Percentiles rank a stretch among this genome's conserved stretches.
phyloP scores from a whole-genome alignment of 2,329 filamentous ascomycete species.

The Amauroascus verrucosus region DNA sequence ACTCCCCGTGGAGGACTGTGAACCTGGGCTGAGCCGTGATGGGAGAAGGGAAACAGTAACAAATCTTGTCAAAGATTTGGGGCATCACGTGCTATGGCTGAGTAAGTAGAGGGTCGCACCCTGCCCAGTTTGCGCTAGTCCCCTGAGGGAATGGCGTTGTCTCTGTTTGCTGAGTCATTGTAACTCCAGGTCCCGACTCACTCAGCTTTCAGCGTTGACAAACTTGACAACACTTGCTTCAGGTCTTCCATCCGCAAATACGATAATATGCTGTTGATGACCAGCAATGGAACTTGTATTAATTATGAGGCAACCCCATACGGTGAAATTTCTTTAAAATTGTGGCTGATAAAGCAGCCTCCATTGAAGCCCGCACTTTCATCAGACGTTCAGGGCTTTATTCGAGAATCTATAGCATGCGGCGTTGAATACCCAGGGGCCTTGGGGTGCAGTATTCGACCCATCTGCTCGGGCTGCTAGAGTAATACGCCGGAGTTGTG shows the following conservation, averaged over 20 bases:
- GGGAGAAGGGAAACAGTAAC: slow-evolving; percentile 9
- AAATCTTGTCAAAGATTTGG: slow-evolving; percentile 8
- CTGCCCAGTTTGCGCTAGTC: neutral
- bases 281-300: too few relatives aligned
- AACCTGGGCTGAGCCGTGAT: slow-evolving; percentile 10
- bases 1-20: slow-evolving; percentile 11
- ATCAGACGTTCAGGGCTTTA: too few relatives aligned
- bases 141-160: neutral
- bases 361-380: too few relatives aligned
- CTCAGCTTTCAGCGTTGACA: too few relatives aligned
- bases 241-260: too few relatives aligned
- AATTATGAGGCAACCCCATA: too few relatives aligned
- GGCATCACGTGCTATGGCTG: slow-evolving; percentile 6
- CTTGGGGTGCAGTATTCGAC: neutral
- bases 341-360: too few relatives aligned
- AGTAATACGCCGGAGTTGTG: neutral
- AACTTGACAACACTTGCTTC: too few relatives aligned
- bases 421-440: neutral
- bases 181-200: too few relatives aligned
- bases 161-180: neutral
- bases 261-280: too few relatives aligned
- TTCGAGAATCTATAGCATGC: too few relatives aligned
- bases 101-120: neutral
- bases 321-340: too few relatives aligned
- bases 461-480: neutral